These are phyloP conservation scores for Fusarium proliferatum DNA, from an alignment of 2,329 filamentous ascomycete genomes.

Conservation along the genomic window DNA sequence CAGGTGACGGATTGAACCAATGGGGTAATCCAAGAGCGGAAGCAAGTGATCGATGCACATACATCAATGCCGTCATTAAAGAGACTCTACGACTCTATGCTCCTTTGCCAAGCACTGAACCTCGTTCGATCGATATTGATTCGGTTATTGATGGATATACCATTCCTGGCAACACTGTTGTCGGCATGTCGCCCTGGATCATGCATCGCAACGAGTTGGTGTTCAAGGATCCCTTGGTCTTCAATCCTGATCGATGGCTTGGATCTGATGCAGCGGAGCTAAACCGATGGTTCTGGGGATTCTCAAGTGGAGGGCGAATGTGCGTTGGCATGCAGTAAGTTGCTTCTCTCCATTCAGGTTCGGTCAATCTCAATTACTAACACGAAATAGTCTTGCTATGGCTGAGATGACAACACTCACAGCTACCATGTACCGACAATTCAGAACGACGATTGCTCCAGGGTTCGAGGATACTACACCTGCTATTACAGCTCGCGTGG, in stretches of 20 bases:
- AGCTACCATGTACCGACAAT: constrained; percentile 33
- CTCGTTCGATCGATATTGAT: constrained; percentile 50
- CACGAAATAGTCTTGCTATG: constrained; percentile 29
- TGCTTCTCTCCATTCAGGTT: accelerated
- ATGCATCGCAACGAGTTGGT: constrained; percentile 43
- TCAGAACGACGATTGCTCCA: constrained; percentile 23
- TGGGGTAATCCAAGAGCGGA: constrained; percentile 49
- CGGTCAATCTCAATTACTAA: accelerated
- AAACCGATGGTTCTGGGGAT: constrained; percentile 43
- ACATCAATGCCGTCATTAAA: constrained; percentile 61
- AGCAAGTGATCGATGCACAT: constrained; percentile 53
- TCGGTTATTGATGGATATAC: constrained; percentile 39
- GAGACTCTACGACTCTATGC: constrained; percentile 62
- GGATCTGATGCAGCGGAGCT: constrained; percentile 23
- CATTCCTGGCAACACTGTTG: constrained; percentile 41
- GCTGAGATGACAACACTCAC: constrained; percentile 37
- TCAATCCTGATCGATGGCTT: constrained; percentile 46
- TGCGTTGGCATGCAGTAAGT: constrained; percentile 44
- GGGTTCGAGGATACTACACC: constrained; percentile 25
- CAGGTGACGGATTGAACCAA: constrained; percentile 31
- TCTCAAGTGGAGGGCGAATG: constrained; percentile 41
- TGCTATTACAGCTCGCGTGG: constrained; percentile 36
- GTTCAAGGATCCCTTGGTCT: constrained; percentile 37
- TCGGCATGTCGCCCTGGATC: constrained; percentile 44
- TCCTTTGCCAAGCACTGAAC: constrained; percentile 63